Evolutionary conservation across 192 early-diverging fungal species (phyloP).

Genomic region (Backusella morwellensis): DNA sequence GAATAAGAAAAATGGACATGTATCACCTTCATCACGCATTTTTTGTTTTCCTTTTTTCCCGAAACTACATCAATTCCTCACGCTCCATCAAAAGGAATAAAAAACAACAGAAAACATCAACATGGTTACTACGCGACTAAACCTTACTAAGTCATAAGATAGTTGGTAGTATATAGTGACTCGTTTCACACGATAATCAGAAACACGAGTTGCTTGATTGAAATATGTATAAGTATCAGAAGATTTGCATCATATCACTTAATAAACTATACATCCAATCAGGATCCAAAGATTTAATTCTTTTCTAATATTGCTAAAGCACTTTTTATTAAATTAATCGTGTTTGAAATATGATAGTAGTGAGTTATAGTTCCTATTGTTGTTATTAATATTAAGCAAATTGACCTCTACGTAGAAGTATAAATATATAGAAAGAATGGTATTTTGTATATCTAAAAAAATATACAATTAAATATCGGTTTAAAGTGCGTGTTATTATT

Average conservation of each 20-base stretch:
- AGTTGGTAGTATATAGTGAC: background rate
- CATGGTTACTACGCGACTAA: background rate
- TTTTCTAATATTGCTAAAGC: background rate
- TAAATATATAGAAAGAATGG: too few relatives aligned
- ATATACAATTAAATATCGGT: too few relatives aligned
- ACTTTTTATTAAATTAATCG: background rate
- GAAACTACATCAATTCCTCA: background rate
- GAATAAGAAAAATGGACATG: background rate
- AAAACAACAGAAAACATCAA: background rate
- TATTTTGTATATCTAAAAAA: too few relatives aligned
- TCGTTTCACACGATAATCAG: slow-evolving; percentile 3
- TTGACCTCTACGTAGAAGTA: background rate
- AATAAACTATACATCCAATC: background rate
- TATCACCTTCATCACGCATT: background rate
- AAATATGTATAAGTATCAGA: slow-evolving; percentile 4
- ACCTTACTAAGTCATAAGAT: background rate
- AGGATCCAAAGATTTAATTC: background rate
- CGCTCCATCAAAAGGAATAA: background rate
- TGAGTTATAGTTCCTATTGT: background rate
- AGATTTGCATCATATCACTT: background rate
- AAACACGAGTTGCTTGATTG: slow-evolving; percentile 2
- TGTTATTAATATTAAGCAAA: background rate
- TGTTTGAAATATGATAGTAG: background rate
- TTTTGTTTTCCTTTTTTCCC: background rate
- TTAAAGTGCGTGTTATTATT: too few relatives aligned